Conservation (phyloP, 495 filamentous ascomycete genomes). For the Trichoderma orchidacearum region DNA sequence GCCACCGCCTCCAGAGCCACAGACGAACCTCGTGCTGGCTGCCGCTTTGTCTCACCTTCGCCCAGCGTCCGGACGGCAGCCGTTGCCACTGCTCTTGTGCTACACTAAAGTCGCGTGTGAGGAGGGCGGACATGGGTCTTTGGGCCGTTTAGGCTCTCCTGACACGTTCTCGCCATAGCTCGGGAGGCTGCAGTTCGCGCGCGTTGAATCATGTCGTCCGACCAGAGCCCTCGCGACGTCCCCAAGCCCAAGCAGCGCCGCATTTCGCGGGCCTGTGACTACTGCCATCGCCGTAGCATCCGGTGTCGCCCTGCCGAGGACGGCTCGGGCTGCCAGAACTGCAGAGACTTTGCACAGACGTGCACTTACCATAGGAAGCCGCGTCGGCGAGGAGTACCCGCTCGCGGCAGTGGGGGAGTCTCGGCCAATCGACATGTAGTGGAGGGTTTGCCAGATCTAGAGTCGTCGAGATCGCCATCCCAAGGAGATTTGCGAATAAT, state of each 20-base stretch:
- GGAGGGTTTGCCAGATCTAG: neutral
- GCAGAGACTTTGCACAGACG: constrained; percentile 10
- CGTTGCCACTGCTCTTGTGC: neutral
- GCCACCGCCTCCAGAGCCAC: neutral
- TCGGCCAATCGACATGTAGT: constrained; percentile 1
- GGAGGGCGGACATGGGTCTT: neutral
- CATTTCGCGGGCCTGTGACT: constrained; percentile 6
- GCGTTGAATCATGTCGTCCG: neutral
- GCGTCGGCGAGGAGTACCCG: constrained; percentile 4
- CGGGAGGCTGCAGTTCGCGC: neutral
- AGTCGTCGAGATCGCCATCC: neutral
- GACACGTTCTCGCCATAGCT: neutral
- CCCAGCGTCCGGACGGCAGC: too few relatives aligned
- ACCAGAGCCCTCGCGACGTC: neutral
- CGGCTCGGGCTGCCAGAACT: constrained; percentile 14
- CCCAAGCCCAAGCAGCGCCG: constrained; percentile 1
- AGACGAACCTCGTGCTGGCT: too few relatives aligned
- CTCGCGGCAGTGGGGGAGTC: constrained; percentile 2
- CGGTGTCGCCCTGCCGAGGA: constrained; percentile 14
- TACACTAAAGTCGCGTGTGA: neutral
- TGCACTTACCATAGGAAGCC: constrained; percentile 7
- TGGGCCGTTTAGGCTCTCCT: neutral
- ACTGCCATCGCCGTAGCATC: constrained; percentile 21
- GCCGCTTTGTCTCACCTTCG: too few relatives aligned
- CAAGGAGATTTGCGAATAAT: neutral